A percentile compares a stretch with the other conserved stretches of the same genome.
phyloP scores from a whole-genome alignment of 106 monocot species.

The Allium cepa region DNA sequence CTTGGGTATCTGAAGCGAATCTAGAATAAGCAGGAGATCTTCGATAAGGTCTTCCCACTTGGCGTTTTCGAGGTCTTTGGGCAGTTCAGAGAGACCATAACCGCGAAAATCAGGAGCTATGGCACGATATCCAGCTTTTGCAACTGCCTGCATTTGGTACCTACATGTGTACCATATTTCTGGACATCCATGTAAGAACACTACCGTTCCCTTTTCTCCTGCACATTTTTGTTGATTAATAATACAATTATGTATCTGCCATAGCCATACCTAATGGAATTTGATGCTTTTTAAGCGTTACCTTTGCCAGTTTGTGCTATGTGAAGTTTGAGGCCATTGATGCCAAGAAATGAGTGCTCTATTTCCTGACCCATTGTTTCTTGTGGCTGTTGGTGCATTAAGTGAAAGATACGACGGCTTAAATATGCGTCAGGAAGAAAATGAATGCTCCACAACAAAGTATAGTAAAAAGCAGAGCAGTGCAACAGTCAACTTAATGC shows the following conservation, averaged over 20 bases:
- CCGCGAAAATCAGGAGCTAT: conserved; percentile 44
- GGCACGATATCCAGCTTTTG: conserved; percentile 41
- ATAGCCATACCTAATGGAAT: no score
- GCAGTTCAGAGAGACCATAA: conserved; percentile 29
- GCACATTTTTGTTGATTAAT: neutral
- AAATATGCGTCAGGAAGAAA: no score
- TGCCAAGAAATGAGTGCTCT: conserved; percentile 25
- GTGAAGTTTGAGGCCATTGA: conserved; percentile 36
- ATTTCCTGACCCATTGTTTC: conserved; percentile 8
- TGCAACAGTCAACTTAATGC: no score
- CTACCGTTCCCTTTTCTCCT: conserved; percentile 34
- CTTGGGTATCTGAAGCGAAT: conserved; percentile 23
- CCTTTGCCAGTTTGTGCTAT: conserved; percentile 38
- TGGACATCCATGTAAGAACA: conserved; percentile 69
- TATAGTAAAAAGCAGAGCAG: no score
- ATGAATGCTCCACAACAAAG: no score
- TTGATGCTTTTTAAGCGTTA: neutral
- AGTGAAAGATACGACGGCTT: no score
- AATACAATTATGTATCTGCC: no score
- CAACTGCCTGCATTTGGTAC: conserved; percentile 60
- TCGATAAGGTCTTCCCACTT: conserved; percentile 24
- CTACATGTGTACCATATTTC: conserved; percentile 89
- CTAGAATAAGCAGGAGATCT: conserved; percentile 49
- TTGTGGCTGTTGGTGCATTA: no score
- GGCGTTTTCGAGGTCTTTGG: conserved; percentile 24